Base-by-base conservation (phyloP, 2,329 filamentous ascomycete species). In the Setomelanomma holmii region DNA sequence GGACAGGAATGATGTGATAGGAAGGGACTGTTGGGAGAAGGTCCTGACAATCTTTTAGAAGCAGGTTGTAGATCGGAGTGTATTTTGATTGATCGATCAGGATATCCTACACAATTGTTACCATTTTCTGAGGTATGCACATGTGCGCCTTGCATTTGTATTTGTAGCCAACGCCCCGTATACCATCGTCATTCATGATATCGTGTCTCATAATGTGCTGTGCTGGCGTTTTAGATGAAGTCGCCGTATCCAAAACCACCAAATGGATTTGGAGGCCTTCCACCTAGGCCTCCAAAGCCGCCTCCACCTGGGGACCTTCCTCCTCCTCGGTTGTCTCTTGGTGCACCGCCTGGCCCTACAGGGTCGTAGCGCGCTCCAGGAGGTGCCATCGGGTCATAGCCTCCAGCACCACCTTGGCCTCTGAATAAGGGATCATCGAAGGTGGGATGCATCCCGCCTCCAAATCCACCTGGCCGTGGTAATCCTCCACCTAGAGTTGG, bases 321-420 rank as follows among this genome's bases (percentile, higher is more conserved):
- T n/a, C 64, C 64, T 8, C 68, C 63, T 33, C 69, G 63, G 21
- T 64, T 63, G 46, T 74, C 71, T 16, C 68, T 72, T 44, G 80
- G 76, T 51, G 79, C 73, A 50, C 77, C 80, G 14, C 78, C 78
- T 19, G 84, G 83, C 58, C 83, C 82, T 0, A 93, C 76, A 2
- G 93, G 93, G 78, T 98, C 95, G 78, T 91, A 98, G 59, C 95
- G 82, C n/a, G 92, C 89, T 1, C 95, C 95, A 1, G 91, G 92
- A 4, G 95, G 95, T 22, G 86, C 88, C 69, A 88, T 88, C 1
- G 89, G 86, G 68, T 93, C 84, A 66, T 84, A 88, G 0, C 78
- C 80, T 23, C 68, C 69, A 12, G 75, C 74, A 12, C 76, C 75
- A 1, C 79, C 81, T 5, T 78, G 78, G 0, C 87, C 88, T 5